Base-by-base conservation (phyloP, 2,329 filamentous ascomycete genomes). In the Ophiocordyceps camponoti-leonardi region DNA sequence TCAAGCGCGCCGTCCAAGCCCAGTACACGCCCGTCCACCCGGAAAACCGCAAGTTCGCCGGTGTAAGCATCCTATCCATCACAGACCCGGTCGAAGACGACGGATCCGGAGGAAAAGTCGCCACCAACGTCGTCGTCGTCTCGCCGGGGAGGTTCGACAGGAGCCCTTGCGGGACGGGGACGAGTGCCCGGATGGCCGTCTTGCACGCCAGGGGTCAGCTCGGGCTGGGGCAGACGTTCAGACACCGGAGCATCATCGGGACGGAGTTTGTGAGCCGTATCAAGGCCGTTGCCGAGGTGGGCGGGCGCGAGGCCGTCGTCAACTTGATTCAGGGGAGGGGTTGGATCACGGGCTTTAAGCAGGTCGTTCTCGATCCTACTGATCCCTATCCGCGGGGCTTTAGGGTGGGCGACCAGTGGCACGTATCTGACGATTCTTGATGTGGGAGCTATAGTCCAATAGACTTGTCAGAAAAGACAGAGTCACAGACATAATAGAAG, bases 131-230 rank as follows among this genome's bases (percentile, higher is more conserved):
- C 0, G 64, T 67, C 13, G 61, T 70, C 5, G 66, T 70, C 5
- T 62, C 63, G 0, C 67, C 67, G 0, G 66, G 67, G 0, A 52
- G 67, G n/a, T 59, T 68, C 26, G 67, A 71, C 49, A 52, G 66
- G 18, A 67, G 66, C 47, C 67, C 66, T 1, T 68, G 66, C 44
- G 67, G 67, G 8, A 69, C 64, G 1, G 67, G 67, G 2, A 68
- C 62, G 0, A 65, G 57, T 48, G 65, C 67, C 2, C 55, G 67
- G 13, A 54, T 70, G 49, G 67, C 67, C 0, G 57, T 68, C 1
- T 46, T 71, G 20, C 62, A 69, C 51, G 63, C 63, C 1, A 56
- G 61, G 18, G 65, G 65, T 1, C 49, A 61, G 41, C 49, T 70
- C 4, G 47, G 55, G 1, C 58, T 59, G 1, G 61, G 56, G 0